A percentile compares a stretch with the other conserved stretches of the same genome.
Conservation (phyloP, 2,329 filamentous ascomycete genomes). For the Beauveria varroae region DNA sequence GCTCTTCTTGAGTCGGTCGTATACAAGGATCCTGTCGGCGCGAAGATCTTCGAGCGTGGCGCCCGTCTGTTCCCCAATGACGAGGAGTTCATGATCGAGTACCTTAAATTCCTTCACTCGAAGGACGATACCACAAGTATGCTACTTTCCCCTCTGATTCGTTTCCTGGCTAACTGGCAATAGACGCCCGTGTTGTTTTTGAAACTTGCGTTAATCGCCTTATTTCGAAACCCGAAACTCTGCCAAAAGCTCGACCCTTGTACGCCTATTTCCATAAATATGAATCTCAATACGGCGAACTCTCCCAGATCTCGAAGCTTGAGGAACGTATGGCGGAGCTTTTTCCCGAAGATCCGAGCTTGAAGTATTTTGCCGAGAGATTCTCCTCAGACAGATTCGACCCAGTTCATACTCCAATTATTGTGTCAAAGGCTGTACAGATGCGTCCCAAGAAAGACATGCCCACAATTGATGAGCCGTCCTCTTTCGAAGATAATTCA, state of each 20-base stretch:
- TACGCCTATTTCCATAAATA: conserved; percentile 93
- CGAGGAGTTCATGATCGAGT: conserved; percentile 88
- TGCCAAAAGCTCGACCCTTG: conserved; percentile 71
- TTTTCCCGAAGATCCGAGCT: conserved; percentile 79
- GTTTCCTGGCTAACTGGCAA: conserved; percentile 14
- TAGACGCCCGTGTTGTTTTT: conserved; percentile 91
- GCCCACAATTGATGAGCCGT: conserved; percentile 45
- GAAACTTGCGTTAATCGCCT: conserved; percentile 86
- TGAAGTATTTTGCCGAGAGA: conserved; percentile 68
- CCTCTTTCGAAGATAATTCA: conserved; percentile 39
- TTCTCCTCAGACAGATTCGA: conserved; percentile 69
- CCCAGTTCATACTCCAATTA: conserved; percentile 70
- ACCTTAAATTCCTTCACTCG: conserved; percentile 87
- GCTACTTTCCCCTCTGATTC: conserved; percentile 25
- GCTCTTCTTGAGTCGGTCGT: conserved; percentile 92
- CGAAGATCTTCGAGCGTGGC: conserved; percentile 93
- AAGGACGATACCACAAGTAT: conserved; percentile 90
- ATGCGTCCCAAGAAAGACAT: conserved; percentile 57
- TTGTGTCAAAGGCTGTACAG: conserved; percentile 75
- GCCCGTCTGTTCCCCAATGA: conserved; percentile 91
- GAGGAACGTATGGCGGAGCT: conserved; percentile 89
- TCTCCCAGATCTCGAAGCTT: conserved; percentile 81
- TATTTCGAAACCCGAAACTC: conserved; percentile 65
- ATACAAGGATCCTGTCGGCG: conserved; percentile 87
- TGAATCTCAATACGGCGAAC: conserved; percentile 88